phyloP scores from a whole-genome alignment of 768 basidiomycete species.

The Mycena kentingensis region DNA sequence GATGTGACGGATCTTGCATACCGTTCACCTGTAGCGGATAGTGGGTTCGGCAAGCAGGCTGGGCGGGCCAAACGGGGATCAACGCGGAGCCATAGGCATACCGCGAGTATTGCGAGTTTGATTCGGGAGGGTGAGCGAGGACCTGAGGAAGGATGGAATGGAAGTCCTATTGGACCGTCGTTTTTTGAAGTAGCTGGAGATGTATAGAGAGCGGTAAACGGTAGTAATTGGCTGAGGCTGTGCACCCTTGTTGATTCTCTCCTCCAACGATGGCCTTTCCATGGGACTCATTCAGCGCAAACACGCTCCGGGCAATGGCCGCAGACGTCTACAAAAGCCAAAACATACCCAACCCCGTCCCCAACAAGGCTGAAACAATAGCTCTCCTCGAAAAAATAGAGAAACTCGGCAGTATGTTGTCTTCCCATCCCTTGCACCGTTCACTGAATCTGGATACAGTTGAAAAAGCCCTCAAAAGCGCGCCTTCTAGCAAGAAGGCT shows the following conservation, averaged over 20 bases:
- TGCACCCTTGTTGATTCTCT: not conserved
- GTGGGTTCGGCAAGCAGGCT: slow-evolving; percentile 27
- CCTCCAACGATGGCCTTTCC: slow-evolving; percentile 17
- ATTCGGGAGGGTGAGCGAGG: slow-evolving; percentile 74
- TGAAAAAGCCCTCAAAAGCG: slow-evolving; percentile 8
- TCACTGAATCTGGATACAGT: not conserved
- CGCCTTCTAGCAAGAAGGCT: not conserved
- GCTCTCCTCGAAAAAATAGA: slow-evolving; percentile 13
- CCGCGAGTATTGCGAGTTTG: slow-evolving; percentile 81
- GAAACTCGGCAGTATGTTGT: slow-evolving; percentile 16
- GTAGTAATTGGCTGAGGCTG: not conserved
- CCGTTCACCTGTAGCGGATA: slow-evolving; percentile 58
- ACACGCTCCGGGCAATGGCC: slow-evolving; percentile 19
- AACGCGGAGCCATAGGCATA: slow-evolving; percentile 65
- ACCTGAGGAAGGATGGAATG: slow-evolving; percentile 84
- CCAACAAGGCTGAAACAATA: slow-evolving; percentile 13
- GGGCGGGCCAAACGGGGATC: slow-evolving; percentile 27
- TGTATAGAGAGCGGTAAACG: slow-evolving; percentile 22
- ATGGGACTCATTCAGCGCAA: slow-evolving; percentile 14
- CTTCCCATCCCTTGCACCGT: not conserved
- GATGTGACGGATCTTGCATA: slow-evolving; percentile 71
- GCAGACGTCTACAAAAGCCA: slow-evolving; percentile 10
- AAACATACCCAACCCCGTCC: not conserved
- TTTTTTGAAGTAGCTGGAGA: slow-evolving; percentile 54
- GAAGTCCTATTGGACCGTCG: slow-evolving; percentile 51